These are phyloP conservation scores for Stachybotrys chlorohalonatus DNA, from an alignment of 2,329 filamentous ascomycete species.

Conservation along the genomic window DNA sequence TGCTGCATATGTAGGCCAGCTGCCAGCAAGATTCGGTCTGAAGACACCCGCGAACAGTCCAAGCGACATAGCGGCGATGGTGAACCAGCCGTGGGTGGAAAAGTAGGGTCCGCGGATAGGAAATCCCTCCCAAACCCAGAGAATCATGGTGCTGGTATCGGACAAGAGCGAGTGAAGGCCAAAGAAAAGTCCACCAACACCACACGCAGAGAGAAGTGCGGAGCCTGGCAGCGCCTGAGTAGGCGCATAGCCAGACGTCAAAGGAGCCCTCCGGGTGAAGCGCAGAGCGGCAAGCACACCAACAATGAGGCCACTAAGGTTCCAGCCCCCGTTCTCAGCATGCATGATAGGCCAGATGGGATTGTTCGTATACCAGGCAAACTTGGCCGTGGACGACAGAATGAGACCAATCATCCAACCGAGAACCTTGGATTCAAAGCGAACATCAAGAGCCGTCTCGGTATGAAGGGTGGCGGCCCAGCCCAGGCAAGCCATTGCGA, in stretches of 20 bases:
- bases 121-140: constrained; percentile 97
- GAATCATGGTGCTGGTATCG: constrained; percentile 97
- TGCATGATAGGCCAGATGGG: constrained; percentile 96
- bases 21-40: constrained; percentile 59
- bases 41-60: constrained; percentile 72
- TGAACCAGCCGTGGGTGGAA: constrained; percentile 83
- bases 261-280: constrained; percentile 59
- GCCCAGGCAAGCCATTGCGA: constrained; percentile 70
- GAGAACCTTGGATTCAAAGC: constrained; percentile 73
- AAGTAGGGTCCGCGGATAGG: constrained; percentile 81
- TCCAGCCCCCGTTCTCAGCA: constrained; percentile 82
- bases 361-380: constrained; percentile 90
- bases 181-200: constrained; percentile 79
- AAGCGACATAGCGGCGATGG: constrained; percentile 75
- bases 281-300: constrained; percentile 67
- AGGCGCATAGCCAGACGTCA: constrained; percentile 27
- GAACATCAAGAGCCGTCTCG: constrained; percentile 63
- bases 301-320: constrained; percentile 69
- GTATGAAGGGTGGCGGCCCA: constrained; percentile 78
- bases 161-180: constrained; percentile 86
- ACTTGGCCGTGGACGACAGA: constrained; percentile 81
- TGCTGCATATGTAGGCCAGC: constrained; percentile 70
- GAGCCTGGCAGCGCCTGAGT: constrained; percentile 49
- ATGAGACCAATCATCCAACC: constrained; percentile 77
- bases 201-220: constrained; percentile 60